These are phyloP conservation scores for Aspergillus saccharolyticus DNA, from an alignment of 495 filamentous ascomycete species.

Conservation along the genomic window DNA sequence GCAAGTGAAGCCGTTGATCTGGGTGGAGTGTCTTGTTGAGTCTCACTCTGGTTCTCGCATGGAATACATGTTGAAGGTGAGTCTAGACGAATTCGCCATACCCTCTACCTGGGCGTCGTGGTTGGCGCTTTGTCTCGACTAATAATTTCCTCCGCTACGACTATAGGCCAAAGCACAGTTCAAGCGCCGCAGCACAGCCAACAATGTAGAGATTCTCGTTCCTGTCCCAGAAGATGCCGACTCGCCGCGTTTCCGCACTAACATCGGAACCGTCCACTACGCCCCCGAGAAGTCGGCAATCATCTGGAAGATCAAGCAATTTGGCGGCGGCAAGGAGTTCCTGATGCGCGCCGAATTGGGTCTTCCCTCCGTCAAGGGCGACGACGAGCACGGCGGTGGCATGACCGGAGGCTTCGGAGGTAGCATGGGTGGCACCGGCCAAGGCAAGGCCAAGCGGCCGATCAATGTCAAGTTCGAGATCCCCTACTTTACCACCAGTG, in stretches of 20 bases:
- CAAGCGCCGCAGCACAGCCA: constrained; percentile 94
- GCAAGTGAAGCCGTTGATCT: constrained; percentile 96
- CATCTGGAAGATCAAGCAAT: constrained; percentile 99
- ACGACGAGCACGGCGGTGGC: constrained; percentile 91
- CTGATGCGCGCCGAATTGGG: constrained; percentile 98
- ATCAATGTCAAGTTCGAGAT: constrained; percentile 99
- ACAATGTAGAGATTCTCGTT: constrained; percentile 97
- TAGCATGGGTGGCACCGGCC: constrained; percentile 74
- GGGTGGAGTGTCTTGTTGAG: constrained; percentile 98
- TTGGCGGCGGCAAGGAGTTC: constrained; percentile 96
- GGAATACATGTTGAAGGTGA: constrained; percentile 95
- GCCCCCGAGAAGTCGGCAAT: constrained; percentile 96
- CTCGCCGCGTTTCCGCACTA: constrained; percentile 92
- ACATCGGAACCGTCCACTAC: constrained; percentile 97
- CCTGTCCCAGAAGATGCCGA: constrained; percentile 98
- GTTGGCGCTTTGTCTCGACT: constrained; percentile 2
- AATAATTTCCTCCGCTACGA: not conserved
- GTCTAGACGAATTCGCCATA: not conserved
- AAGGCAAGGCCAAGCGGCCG: constrained; percentile 84
- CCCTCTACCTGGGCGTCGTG: not conserved
- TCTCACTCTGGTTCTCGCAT: constrained; percentile 90
- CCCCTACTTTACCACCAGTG: constrained; percentile 97
- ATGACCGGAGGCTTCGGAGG: constrained; percentile 96
- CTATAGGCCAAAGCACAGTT: constrained; percentile 86
- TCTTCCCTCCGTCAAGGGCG: constrained; percentile 88